Evolutionary conservation across 805 yeast species (phyloP).

Genomic region (Candida manassasensis): DNA sequence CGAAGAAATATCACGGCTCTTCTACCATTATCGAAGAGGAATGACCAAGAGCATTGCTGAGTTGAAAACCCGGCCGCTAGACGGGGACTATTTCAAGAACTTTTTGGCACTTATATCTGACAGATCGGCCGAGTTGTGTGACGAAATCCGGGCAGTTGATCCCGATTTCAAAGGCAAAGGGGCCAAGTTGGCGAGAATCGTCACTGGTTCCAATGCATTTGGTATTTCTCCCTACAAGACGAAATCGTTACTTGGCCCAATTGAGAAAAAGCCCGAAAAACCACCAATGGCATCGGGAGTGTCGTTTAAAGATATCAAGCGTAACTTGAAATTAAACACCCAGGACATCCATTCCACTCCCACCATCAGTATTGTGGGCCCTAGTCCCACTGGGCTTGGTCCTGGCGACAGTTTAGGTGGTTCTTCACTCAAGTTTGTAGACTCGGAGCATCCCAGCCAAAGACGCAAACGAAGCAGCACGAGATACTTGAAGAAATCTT

Average conservation of each 20-base stretch:
- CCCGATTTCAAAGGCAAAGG: conserved; percentile 40
- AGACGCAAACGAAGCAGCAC: conserved; percentile 5
- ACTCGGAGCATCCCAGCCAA: conserved; percentile 15
- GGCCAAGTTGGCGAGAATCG: conserved; percentile 36
- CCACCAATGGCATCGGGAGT: conserved; percentile 12
- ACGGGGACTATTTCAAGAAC: conserved; percentile 26
- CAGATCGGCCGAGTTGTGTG: conserved; percentile 29
- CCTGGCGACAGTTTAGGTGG: conserved; percentile 12
- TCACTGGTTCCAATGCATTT: conserved; percentile 39
- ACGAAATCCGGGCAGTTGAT: conserved; percentile 29
- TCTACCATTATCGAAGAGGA: conserved; percentile 22
- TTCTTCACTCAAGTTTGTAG: conserved; percentile 28
- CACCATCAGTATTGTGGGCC: background rate
- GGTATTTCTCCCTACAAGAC: conserved; percentile 38
- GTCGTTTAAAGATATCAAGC: conserved; percentile 32
- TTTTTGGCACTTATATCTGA: conserved; percentile 28
- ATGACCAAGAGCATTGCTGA: conserved; percentile 15
- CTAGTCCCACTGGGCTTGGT: conserved; percentile 4
- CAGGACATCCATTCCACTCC: conserved; percentile 9
- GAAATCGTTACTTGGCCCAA: conserved; percentile 36
- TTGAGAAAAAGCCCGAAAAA: conserved; percentile 11
- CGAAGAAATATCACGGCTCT: conserved; percentile 35
- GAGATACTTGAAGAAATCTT: conserved; percentile 25
- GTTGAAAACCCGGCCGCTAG: conserved; percentile 12
- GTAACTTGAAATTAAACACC: conserved; percentile 18